Base-by-base conservation (phyloP, 1,284 basidiomycete genomes). In the Cystobasidiaceae sp. region DNA sequence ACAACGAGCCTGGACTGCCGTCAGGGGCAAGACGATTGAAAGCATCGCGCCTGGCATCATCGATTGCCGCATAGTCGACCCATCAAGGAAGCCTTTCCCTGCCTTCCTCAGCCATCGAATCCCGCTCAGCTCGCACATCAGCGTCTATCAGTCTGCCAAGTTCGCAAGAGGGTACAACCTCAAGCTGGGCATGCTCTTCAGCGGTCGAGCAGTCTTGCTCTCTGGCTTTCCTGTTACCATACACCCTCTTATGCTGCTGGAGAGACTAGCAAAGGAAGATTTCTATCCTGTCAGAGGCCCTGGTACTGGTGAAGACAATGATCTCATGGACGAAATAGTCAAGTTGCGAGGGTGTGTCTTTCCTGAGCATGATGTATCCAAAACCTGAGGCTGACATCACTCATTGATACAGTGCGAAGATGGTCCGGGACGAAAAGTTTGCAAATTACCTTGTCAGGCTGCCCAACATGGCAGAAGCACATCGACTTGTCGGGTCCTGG, bases 391-490 rank as follows among this genome's bases (percentile, higher is more conserved):
- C 5, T 27, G 4, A 23, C 7, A 21, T 15, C 8, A 21, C 46
- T n/a, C 25, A 13, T 51, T 39, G 13, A 27, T 30, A 3, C 19
- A 34, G 2, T 7, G 30, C 37, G 13, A 8, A 52, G 33, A 64
- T 61, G 27, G 27, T n/a, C n/a, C 25, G 32, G 5, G 32, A 27
- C 5, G 32, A 43, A 39, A 48, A 50, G 25, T 64, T 49, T 39
- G 39, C 45, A 39, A 55, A 39, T 15, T 64, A 55, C 48, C 61
- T 64, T 8, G 51, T 64, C 0, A 32, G 61, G 4, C 43, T 64
- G 50, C 61, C 61, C 17, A 64, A 52, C 43, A 64, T 56, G 46
- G 50, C 61, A 25, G 61, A 64, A 43, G 61, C 61, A 7, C 52
- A 64, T 33, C 25, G 61, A 15, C 34, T 64, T 30, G 61, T 44